Conservation (phyloP, 2,329 filamentous ascomycete genomes). For the Teratosphaeria epicoccoides region DNA sequence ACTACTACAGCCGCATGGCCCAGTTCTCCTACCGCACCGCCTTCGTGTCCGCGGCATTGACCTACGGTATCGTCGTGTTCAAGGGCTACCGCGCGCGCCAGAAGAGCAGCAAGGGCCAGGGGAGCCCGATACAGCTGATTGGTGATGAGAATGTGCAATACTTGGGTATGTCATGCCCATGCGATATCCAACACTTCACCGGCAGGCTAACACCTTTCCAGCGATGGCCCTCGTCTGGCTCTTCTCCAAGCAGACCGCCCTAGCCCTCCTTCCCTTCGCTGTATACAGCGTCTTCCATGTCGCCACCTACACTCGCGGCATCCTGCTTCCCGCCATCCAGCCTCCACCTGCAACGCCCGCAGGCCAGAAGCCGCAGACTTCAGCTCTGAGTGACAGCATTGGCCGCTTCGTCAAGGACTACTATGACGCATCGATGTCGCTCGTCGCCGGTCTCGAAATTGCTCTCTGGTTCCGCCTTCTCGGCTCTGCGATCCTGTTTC, state of each 20-base stretch:
- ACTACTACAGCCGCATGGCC: slow-evolving; percentile 68
- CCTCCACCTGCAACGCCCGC: slow-evolving; percentile 48
- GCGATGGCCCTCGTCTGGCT: slow-evolving; percentile 89
- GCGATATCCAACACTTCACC: neutral
- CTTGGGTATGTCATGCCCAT: slow-evolving; percentile 54
- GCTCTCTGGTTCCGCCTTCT: slow-evolving; percentile 74
- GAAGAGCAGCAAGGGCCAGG: slow-evolving; percentile 55
- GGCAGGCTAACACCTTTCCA: neutral
- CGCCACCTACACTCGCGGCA: slow-evolving; percentile 87
- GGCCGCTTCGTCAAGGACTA: slow-evolving; percentile 94
- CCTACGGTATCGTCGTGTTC: slow-evolving; percentile 97
- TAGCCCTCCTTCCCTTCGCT: slow-evolving; percentile 85
- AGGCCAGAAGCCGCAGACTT: slow-evolving; percentile 48
- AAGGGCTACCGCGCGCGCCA: slow-evolving; percentile 86
- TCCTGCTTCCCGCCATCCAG: slow-evolving; percentile 77
- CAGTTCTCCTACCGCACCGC: slow-evolving; percentile 79
- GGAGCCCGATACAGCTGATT: slow-evolving; percentile 55
- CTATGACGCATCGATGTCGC: slow-evolving; percentile 91
- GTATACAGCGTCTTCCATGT: slow-evolving; percentile 99
- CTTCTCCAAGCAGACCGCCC: slow-evolving; percentile 73
- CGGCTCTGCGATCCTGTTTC: slow-evolving; percentile 73
- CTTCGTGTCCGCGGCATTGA: slow-evolving; percentile 79
- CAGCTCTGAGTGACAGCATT: slow-evolving; percentile 67
- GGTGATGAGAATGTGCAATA: slow-evolving; percentile 97
- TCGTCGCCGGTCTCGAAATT: slow-evolving; percentile 84